Evolutionary conservation across 176 grass and related monocot genomes (phyloP), one percentile per base, ranked within the genome.

Genomic region (Lolium perenne): DNA sequence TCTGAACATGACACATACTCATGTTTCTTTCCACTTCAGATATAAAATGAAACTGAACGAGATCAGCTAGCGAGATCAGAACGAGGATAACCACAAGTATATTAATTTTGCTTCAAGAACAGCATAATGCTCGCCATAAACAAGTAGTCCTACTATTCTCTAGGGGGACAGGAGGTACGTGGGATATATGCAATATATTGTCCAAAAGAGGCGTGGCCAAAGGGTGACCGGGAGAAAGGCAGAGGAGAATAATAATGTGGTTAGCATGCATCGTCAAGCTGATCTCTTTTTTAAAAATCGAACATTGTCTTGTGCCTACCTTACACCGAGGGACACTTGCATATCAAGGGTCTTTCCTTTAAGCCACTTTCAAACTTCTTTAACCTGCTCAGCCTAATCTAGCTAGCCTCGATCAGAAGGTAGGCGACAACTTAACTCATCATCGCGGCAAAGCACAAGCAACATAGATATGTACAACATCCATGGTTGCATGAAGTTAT

Each of bases 301-400:
- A 65, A 8, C 8, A 23, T 25, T 79, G 84, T 71, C 80, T 67
- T 90, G 84, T 87, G 65, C 84, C 84, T 87, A 79, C 89, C 89
- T 74, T 90, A 86, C 84, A 90, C 51, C 74, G 64, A 74, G 74
- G 65, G 84, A 58, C 82, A 89, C 14, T 49, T 56, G 62, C 32
- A 35, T 0, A 15, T 2, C 23, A 66, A 51, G 56, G 21, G 56
- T 64, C 87, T 14, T 84, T 58, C 35, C 63, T 66, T 65, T 82
- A 58, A 22, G 56, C n/a, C 54, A 12, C 66, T 10, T 40, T 66
- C 6, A 10, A 88, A 29, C 2, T 13, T 71, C 25, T 63, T 49
- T 76, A 76, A 10, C 9, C 41, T 7, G 55, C 26, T 66, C 10
- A 25, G 17, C 18, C 45, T 58, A 54, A 77, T 41, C 48, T 22